Evolutionary conservation across 345 rosid genomes (phyloP), one percentile per base, ranked within the genome.

Genomic region (Citrus reticulata): DNA sequence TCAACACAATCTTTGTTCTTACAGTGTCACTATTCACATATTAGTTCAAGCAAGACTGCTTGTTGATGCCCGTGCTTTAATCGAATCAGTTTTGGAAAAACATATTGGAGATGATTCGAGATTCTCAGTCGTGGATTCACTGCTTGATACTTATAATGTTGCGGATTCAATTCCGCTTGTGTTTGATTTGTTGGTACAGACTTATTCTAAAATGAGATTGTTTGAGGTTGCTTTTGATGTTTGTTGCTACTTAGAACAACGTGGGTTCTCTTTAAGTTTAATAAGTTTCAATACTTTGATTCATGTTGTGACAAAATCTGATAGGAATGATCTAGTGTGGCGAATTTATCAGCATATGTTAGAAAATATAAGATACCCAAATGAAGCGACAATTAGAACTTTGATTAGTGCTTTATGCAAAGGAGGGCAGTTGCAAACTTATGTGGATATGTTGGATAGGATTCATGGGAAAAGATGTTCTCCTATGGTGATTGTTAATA

Each of bases 351-450:
- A 91, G 85, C 78, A 59, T 35, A 90, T 92, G 88, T 82, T 93
- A 22, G 72, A 55, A 55, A 87, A 78, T 55, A 87, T 91, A 67
- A 81, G 51, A 19, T 86, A 83, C 66, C 97, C 98, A 7, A 91
- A 87, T 39, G 89, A 90, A 61, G 81, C 79, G 0, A 89, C 93
- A 5, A 64, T 84, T 42, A 78, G 71, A 57, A 85, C 78, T 10
- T 80, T 95, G 95, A 87, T 88, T 62, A 55, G 30, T 79, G 92
- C 88, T 11, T 80, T 95, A 82, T 91, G 98, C 81, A 93, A 93
- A 76, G 91, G 90, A 88, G 97, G 98, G 62, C 85, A 87, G 77
- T 76, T 93, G 59, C 91, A 87, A 70, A 72, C 65, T 39, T 57
- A 81, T 68, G 86, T 92, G 42, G 89, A 84, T 74, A 81, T 87